phyloP scores from a whole-genome alignment of 495 filamentous ascomycete species.

The Xylaria sp. region DNA sequence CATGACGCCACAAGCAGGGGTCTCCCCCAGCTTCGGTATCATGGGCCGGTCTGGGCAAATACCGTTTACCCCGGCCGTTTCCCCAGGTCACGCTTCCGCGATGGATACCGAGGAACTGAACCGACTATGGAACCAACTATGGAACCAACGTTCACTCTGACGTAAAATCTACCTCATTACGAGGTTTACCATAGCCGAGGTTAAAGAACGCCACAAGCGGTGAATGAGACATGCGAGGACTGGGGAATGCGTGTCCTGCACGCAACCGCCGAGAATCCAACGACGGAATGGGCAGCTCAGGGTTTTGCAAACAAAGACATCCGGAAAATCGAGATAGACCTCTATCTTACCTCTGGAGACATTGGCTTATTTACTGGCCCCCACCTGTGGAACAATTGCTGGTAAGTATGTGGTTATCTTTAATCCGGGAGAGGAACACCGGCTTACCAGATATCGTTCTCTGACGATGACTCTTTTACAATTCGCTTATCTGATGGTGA shows the following conservation, averaged over 20 bases:
- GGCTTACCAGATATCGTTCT: conserved; percentile 95
- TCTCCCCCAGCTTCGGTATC: conserved; percentile 27
- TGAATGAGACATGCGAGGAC: conserved; percentile 1
- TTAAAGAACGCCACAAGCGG: conserved; percentile 1
- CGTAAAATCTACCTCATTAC: conserved; percentile 20
- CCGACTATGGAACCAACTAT: background rate
- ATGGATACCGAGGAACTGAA: conserved; percentile 12
- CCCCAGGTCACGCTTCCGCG: conserved; percentile 1
- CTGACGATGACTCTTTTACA: conserved; percentile 87
- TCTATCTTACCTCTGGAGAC: conserved; percentile 89
- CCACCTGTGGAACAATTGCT: conserved; percentile 47
- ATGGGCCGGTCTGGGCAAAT: conserved; percentile 15
- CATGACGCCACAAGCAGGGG: conserved; percentile 46
- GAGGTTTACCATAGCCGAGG: conserved; percentile 21
- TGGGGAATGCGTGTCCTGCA: background rate
- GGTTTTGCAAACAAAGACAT: conserved; percentile 4
- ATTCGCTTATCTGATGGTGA: conserved; percentile 97
- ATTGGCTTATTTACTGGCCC: conserved; percentile 98
- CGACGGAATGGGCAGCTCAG: background rate
- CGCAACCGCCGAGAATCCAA: background rate
- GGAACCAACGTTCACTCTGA: conserved; percentile 17
- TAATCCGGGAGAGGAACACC: background rate
- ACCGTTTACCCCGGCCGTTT: background rate
- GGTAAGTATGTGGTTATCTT: conserved; percentile 17
- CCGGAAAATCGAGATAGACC: background rate